A percentile compares a stretch with the other conserved stretches of the same genome.
These are phyloP conservation scores for Setaria italica DNA, from an alignment of 202 grass and related monocot genomes.

Conservation along the genomic window DNA sequence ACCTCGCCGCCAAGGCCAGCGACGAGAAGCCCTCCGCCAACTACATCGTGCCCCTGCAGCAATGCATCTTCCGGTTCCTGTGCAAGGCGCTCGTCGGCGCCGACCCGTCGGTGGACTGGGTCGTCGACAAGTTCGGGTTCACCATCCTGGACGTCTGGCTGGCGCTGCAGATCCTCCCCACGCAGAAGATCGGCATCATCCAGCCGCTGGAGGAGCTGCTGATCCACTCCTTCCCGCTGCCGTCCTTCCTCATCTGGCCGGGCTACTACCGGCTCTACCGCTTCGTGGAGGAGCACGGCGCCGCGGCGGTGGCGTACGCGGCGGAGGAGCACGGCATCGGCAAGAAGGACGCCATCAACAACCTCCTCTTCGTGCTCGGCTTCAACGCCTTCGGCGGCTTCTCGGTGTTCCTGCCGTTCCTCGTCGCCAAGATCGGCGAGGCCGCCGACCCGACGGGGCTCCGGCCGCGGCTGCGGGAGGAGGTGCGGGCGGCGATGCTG, in stretches of 20 bases:
- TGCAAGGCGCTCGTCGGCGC: constrained; percentile 60
- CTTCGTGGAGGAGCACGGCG: constrained; percentile 70
- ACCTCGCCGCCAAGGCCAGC: constrained; percentile 35
- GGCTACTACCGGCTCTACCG: constrained; percentile 71
- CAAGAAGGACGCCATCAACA: constrained; percentile 74
- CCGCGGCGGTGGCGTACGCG: constrained; percentile 46
- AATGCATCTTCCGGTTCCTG: constrained; percentile 83
- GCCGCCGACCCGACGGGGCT: constrained; percentile 39
- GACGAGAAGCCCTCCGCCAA: background rate
- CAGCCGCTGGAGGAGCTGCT: constrained; percentile 88
- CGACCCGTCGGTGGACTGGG: constrained; percentile 52
- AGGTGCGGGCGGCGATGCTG: constrained; percentile 57
- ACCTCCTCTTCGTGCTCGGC: constrained; percentile 91
- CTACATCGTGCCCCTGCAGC: constrained; percentile 63
- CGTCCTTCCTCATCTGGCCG: constrained; percentile 52
- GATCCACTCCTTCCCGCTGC: constrained; percentile 80
- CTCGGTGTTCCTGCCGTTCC: constrained; percentile 66
- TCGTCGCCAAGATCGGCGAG: constrained; percentile 57
- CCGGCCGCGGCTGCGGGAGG: constrained; percentile 42
- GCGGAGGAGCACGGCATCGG: constrained; percentile 44
- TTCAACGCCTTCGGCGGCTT: constrained; percentile 96
- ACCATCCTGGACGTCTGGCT: constrained; percentile 77
- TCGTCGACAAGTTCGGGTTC: constrained; percentile 47
- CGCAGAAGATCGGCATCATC: constrained; percentile 47
- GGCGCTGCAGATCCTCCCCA: constrained; percentile 74